A percentile compares a stretch with the other conserved stretches of the same genome.
Conservation (phyloP, 2,329 filamentous ascomycete species). For the Rhynchosporium graminicola region DNA sequence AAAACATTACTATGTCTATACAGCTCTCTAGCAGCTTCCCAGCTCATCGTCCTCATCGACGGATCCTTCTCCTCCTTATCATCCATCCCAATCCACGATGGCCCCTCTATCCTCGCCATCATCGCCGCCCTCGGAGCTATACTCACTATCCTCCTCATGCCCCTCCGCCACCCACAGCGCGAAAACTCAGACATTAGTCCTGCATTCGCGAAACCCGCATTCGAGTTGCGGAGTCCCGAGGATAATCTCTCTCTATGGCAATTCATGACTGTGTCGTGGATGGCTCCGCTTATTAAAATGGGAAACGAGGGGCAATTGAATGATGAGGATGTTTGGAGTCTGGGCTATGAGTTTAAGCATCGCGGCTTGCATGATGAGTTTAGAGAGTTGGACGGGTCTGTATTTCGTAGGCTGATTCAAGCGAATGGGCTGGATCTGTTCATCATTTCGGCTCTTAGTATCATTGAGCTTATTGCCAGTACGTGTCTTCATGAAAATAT, state of each 20-base stretch:
- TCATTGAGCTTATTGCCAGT: conserved; percentile 62
- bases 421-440: conserved; percentile 81
- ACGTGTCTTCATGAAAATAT: conserved; percentile 28
- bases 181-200: conserved; percentile 58
- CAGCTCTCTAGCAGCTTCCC: conserved; percentile 32
- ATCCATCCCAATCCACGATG: conserved; percentile 15
- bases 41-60: conserved; percentile 37
- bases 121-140: conserved; percentile 50
- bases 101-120: conserved; percentile 39
- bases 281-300: conserved; percentile 68
- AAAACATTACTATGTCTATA: conserved; percentile 31
- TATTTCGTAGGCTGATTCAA: conserved; percentile 66
- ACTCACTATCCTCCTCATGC: conserved; percentile 64
- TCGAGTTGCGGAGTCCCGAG: conserved; percentile 70
- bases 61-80: conserved; percentile 39
- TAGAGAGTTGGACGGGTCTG: conserved; percentile 68
- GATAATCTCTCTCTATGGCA: conserved; percentile 79
- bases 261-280: conserved; percentile 84
- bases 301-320: conserved; percentile 67
- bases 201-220: conserved; percentile 56
- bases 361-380: conserved; percentile 72
- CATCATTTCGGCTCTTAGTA: conserved; percentile 55
- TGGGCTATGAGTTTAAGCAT: conserved; percentile 83
- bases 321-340: conserved; percentile 78
- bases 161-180: conserved; percentile 62